Percentiles rank a stretch among this genome's conserved stretches.
phyloP scores from a whole-genome alignment of 441 rosid genomes.

The Capsella rubella region DNA sequence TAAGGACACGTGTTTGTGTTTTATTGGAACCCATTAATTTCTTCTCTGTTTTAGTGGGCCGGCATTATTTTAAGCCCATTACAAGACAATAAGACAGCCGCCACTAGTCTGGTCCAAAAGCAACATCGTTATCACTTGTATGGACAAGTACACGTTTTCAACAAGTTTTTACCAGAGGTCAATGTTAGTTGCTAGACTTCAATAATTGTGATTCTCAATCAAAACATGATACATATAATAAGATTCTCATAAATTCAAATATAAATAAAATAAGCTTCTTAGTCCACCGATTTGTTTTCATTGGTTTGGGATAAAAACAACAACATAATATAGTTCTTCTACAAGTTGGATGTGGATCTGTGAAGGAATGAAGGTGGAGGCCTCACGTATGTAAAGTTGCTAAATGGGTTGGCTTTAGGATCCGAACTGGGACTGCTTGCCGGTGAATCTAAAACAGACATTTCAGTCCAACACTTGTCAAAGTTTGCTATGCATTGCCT shows the following conservation, averaged over 20 bases:
- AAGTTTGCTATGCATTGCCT: slow-evolving; percentile 89
- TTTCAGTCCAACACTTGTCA: slow-evolving; percentile 85
- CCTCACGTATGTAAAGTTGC: slow-evolving; percentile 72
- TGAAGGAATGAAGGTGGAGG: slow-evolving; percentile 70
- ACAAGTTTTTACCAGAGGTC: slow-evolving; percentile 19
- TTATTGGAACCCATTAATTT: not conserved
- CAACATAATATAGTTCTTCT: slow-evolving; percentile 23
- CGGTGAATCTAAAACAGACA: slow-evolving; percentile 82
- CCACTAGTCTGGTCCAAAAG: not conserved
- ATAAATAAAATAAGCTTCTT: not conserved
- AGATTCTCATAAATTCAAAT: not conserved
- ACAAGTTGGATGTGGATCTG: slow-evolving; percentile 43
- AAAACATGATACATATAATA: not conserved
- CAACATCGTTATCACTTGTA: not conserved
- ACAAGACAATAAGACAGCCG: not conserved
- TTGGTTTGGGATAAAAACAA: not conserved
- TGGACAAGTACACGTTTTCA: slow-evolving; percentile 1
- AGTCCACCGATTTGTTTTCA: not conserved
- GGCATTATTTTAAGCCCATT: not conserved
- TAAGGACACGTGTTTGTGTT: not conserved
- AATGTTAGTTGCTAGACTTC: slow-evolving; percentile 25
- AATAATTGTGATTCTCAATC: slow-evolving; percentile 16
- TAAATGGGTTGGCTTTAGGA: slow-evolving; percentile 65
- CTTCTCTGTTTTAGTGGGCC: not conserved
- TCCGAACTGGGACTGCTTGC: slow-evolving; percentile 78